These are phyloP conservation scores for Dioszegia crocea DNA, from an alignment of 768 basidiomycete species.

Conservation along the genomic window DNA sequence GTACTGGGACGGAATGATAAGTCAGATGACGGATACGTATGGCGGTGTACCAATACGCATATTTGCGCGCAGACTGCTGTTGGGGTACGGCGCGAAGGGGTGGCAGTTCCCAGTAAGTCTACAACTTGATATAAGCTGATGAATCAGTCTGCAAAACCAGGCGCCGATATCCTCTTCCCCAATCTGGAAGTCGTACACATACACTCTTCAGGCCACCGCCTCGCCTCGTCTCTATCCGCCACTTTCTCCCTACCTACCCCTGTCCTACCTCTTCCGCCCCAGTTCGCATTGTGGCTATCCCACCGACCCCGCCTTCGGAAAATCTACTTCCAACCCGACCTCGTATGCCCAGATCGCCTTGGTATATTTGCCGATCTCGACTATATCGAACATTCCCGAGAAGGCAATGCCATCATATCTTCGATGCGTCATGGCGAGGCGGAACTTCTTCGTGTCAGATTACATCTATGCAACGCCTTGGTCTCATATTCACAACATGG, in stretches of 20 bases:
- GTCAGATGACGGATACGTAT: too few species aligned
- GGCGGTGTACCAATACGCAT: too few species aligned
- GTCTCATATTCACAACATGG: not conserved
- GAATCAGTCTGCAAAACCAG: too few species aligned
- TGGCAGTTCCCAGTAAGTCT: too few species aligned
- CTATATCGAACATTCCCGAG: not conserved
- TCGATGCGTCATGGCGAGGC: not conserved
- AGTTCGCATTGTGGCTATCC: not conserved
- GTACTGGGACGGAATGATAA: too few species aligned
- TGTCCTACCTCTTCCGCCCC: not conserved
- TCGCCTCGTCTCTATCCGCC: not conserved
- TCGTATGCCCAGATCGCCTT: not conserved
- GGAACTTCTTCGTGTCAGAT: not conserved
- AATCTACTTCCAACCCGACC: not conserved
- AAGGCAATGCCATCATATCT: not conserved
- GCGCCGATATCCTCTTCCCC: too few species aligned
- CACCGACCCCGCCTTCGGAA: not conserved
- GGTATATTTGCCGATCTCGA: not conserved
- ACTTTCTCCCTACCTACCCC: not conserved
- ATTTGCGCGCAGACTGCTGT: too few species aligned
- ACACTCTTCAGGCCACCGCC: not conserved
- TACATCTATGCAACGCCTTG: not conserved
- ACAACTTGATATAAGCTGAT: too few species aligned
- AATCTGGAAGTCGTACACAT: not conserved
- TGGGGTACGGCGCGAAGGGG: too few species aligned